Evolutionary conservation across 345 rosid genomes (phyloP).

Genomic region (Arabidopsis thaliana): TAIR10.1 NC_003070.9:1952501-1953000

Average conservation of each 20-base stretch:
- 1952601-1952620: constrained; percentile 49
- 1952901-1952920: neutral
- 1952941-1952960: neutral
- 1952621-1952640: constrained; percentile 48
- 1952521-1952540: constrained; percentile 46
- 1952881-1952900: constrained; percentile 19
- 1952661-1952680: constrained; percentile 46
- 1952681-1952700: constrained; percentile 29
- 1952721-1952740: neutral
- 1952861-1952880: neutral
- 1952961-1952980: too few relatives aligned
- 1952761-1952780: constrained; percentile 40
- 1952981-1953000: too few relatives aligned
- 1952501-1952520: constrained; percentile 40
- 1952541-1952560: constrained; percentile 49
- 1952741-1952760: constrained; percentile 2
- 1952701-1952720: neutral
- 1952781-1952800: constrained; percentile 22
- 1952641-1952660: constrained; percentile 51
- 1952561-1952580: constrained; percentile 50
- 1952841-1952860: neutral
- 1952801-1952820: constrained; percentile 10
- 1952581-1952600: constrained; percentile 45
- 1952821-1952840: neutral
- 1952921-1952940: constrained; percentile 14